Conservation (phyloP, 2,329 filamentous ascomycete species). For the Drechslera avenae region DNA sequence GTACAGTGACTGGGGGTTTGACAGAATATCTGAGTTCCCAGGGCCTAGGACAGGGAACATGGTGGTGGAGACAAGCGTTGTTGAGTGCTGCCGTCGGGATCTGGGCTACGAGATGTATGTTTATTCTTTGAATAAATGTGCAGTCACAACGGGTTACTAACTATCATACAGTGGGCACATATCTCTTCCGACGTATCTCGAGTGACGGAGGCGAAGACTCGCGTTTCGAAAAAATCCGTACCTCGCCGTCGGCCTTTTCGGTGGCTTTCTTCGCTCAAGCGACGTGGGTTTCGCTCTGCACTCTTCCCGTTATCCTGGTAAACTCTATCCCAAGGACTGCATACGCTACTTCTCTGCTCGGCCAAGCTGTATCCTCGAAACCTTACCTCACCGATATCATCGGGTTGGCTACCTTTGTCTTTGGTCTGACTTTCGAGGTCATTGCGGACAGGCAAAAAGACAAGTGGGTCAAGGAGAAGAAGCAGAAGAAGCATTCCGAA, state of each 20-base stretch:
- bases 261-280: slow-evolving; percentile 66
- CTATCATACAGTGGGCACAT: slow-evolving; percentile 61
- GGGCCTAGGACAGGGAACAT: slow-evolving; percentile 33
- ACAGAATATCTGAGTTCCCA: slow-evolving; percentile 36
- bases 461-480: slow-evolving; percentile 65
- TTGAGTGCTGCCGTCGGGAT: slow-evolving; percentile 61
- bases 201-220: slow-evolving; percentile 62
- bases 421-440: slow-evolving; percentile 66
- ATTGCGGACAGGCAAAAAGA: slow-evolving; percentile 68
- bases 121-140: neutral
- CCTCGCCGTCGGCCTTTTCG: slow-evolving; percentile 58
- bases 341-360: slow-evolving; percentile 54
- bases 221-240: slow-evolving; percentile 61
- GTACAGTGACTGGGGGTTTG: slow-evolving; percentile 47
- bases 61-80: slow-evolving; percentile 67
- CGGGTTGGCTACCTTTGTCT: slow-evolving; percentile 62
- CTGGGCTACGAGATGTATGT: slow-evolving; percentile 66
- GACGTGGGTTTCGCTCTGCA: slow-evolving; percentile 69
- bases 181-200: slow-evolving; percentile 67
- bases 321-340: slow-evolving; percentile 64
- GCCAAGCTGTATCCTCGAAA: slow-evolving; percentile 48
- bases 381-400: slow-evolving; percentile 59
- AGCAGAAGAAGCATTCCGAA: slow-evolving; percentile 69
- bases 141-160: neutral
- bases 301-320: slow-evolving; percentile 67